Base-by-base conservation (phyloP, 2,329 filamentous ascomycete genomes). In the Huntiella omanensis region DNA sequence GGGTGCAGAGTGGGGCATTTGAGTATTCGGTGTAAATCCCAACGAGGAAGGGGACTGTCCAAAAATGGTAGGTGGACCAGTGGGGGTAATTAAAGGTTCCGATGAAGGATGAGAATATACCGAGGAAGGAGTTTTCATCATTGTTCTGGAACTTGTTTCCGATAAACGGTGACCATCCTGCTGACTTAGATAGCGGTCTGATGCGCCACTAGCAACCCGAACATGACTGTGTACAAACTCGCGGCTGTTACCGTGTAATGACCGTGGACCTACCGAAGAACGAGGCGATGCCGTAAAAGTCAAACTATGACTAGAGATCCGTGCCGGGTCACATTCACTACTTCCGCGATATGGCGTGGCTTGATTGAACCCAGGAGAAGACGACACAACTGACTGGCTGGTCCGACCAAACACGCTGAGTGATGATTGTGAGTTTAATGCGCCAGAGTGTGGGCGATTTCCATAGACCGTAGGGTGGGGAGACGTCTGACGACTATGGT, bases 221-320 rank as follows among this genome's bases (percentile, higher is more conserved):
- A 19, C 37, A 32, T 45, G 43, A 16, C 40, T 35, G 22, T 15
- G 7, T n/a, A 39, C 10, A 10, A 36, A 5, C 13, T 45, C 38
- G 11, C 34, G 38, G 10, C 33, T 16, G 4, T 15, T 32, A 15
- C 45, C 28, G n/a, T 49, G 37, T 8, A 33, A 19, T 12, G 47
- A 49, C n/a, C 43, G 37, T 8, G 35, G 13, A 4, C 42, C 38
- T 10, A 44, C 33, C 8, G 47, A 49, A 5, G 47, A 45, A 5
- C 38, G 44, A 3, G 44, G 44, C 13, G 44, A 46, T 19, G 32
- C 13, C 15, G 42, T 34, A 22, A 17, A 41, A n/a, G 42, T 17
- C 3, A 49, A 38, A 38, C 47, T 49, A 15, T 49, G 43, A 3
- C 36, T 17, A 12, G 47, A 49, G 17, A 41, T 40, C 22, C 43